Percentiles rank a stretch among this genome's conserved stretches.
phyloP scores from a whole-genome alignment of 805 yeast species.

The Candida oleophila region DNA sequence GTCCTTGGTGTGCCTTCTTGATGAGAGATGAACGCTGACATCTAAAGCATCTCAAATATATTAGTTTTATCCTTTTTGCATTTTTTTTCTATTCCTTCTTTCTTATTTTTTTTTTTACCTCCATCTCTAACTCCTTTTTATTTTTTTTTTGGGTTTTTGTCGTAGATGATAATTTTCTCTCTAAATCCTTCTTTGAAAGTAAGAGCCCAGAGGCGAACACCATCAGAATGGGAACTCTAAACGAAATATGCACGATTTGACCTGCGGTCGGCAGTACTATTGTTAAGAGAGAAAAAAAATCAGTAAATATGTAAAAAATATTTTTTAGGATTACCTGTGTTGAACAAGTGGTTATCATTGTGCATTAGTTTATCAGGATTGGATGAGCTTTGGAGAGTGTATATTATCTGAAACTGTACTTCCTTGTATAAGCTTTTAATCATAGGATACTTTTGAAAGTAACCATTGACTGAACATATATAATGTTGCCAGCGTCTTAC shows the following conservation, averaged over 20 bases:
- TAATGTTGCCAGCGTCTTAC: background rate
- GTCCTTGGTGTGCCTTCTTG: too few relatives aligned
- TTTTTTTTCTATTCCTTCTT: too few relatives aligned
- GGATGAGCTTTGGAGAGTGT: background rate
- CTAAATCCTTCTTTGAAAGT: background rate
- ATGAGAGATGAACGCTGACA: too few relatives aligned
- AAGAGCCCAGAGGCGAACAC: background rate
- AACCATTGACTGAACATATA: too few relatives aligned
- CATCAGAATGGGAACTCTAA: background rate
- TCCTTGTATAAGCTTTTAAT: background rate
- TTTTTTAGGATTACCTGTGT: background rate
- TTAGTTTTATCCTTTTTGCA: too few relatives aligned
- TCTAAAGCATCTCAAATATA: too few relatives aligned
- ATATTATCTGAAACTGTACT: background rate
- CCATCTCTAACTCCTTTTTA: too few relatives aligned
- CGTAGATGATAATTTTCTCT: too few relatives aligned
- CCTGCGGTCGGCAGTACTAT: background rate
- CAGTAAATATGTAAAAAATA: background rate
- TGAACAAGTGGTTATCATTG: background rate
- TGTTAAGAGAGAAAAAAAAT: background rate
- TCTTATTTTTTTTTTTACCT: too few relatives aligned
- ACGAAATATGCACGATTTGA: background rate
- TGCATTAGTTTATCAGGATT: background rate
- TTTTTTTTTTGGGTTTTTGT: too few relatives aligned
- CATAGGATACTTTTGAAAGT: too few relatives aligned